Evolutionary conservation across 1,139 yeast genomes (phyloP), one percentile per base, ranked within the genome.

Genomic region (Yamadazyma atmosphaerica): DNA sequence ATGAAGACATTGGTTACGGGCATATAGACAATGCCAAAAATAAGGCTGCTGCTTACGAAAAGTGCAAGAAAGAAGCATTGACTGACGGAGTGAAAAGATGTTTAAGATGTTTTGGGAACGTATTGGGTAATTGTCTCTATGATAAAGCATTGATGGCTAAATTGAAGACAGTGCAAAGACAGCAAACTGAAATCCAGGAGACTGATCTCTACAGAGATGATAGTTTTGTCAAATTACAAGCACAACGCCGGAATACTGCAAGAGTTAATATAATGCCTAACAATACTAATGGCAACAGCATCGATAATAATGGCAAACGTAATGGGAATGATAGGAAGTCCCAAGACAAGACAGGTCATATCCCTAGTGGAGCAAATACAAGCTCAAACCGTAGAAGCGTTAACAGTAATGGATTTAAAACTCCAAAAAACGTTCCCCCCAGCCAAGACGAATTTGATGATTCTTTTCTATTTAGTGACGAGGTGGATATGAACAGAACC

Each of bases 1-100:
- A 83, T 50, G 94, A 86, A 52, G 95, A 86, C 61, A 78, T 85
- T 34, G 95, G 95, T 0, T 85, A 85, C 55, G 95, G 95, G 10
- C 80, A 78, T 39, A 78, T 82, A 21, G 94, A 86, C 36, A 84
- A 84, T 54, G 85, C 86, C 32, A 75, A 77, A 39, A 71, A 79
- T 29, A 82, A 82, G 52, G 79, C 88, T 0, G 77, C 77, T 61
- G 94, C 92, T 0, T 84, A 84, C 55, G 95, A 85, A 52, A 83
- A 85, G 50, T 84, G 90, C 43, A 83, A 82, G 55, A 86, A 86
- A 50, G 90, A 86, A 47, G 92, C 94, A 0, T 78, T 81, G 36
- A 86, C 95, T 0, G 95, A 86, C 61, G 95, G 86, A 0, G 60
- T 85, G 50, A 86, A 86, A 55, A 64, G 95, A 44, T 84, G 90